These are phyloP conservation scores for Chytridium lagenaria DNA, from an alignment of 371 early-diverging fungal genomes.

Conservation along the genomic window DNA sequence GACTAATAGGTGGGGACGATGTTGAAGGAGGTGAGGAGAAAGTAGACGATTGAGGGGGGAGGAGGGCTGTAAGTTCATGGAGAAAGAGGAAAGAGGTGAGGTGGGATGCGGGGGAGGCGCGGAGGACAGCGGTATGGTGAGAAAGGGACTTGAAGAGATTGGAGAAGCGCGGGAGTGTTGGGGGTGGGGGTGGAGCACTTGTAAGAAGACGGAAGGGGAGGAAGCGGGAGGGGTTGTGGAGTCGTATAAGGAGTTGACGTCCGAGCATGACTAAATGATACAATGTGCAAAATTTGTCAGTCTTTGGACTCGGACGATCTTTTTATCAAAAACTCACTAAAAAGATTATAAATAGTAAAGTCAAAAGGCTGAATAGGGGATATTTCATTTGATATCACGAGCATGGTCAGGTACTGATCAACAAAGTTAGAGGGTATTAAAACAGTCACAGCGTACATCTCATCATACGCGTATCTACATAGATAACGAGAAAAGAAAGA, in stretches of 20 bases:
- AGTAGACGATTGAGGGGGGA: slow-evolving; percentile 80
- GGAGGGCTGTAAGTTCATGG: slow-evolving; percentile 89
- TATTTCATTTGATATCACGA: too few relatives aligned
- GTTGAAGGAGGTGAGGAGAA: slow-evolving; percentile 51
- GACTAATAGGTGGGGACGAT: slow-evolving; percentile 58
- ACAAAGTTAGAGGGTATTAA: too few relatives aligned
- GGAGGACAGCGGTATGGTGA: slow-evolving; percentile 43
- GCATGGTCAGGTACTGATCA: too few relatives aligned
- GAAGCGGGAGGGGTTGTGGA: not conserved
- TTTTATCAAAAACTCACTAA: not conserved
- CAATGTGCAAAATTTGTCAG: not conserved
- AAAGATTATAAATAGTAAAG: not conserved
- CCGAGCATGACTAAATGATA: too few relatives aligned
- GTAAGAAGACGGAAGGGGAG: not conserved
- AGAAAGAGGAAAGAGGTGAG: slow-evolving; percentile 80
- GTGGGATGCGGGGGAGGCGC: slow-evolving; percentile 78
- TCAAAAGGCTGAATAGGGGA: not conserved
- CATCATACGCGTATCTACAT: too few relatives aligned
- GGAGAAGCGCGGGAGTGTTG: not conserved
- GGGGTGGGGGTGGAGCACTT: not conserved
- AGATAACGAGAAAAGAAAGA: too few relatives aligned
- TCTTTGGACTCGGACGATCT: not conserved
- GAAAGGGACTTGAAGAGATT: not conserved
- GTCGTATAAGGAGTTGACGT: too few relatives aligned
- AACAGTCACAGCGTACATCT: too few relatives aligned